These are phyloP conservation scores for Tricharina praecox DNA, from an alignment of 495 filamentous ascomycete species.

Conservation along the genomic window DNA sequence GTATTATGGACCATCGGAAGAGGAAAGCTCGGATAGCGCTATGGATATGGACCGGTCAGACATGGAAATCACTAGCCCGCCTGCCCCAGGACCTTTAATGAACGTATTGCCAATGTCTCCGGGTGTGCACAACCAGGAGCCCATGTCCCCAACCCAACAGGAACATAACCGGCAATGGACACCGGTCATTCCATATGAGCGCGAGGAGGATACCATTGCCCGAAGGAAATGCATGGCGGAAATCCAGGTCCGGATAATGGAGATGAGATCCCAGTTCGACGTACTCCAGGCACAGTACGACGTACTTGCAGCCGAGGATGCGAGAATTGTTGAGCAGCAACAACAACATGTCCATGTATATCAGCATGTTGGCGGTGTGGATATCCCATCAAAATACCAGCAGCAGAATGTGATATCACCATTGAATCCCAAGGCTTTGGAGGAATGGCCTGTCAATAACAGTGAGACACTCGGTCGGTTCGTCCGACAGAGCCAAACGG, in stretches of 20 bases:
- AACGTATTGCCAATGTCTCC: background rate
- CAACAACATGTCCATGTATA: too few relatives aligned
- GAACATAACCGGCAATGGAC: background rate
- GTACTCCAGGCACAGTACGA: background rate
- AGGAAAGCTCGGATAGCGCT: background rate
- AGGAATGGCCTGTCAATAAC: background rate
- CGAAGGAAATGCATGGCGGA: background rate
- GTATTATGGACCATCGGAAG: slow-evolving; percentile 3
- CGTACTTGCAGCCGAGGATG: background rate
- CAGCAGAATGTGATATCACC: too few relatives aligned
- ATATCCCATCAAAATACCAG: too few relatives aligned
- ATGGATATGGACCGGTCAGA: slow-evolving; percentile 5
- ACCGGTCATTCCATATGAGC: background rate
- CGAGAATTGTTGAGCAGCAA: too few relatives aligned
- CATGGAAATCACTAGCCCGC: background rate
- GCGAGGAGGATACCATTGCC: background rate
- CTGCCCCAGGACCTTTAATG: background rate
- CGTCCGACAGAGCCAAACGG: background rate
- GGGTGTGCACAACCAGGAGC: background rate
- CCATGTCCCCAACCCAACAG: background rate
- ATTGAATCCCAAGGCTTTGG: background rate
- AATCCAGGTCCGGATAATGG: background rate
- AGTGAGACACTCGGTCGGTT: background rate
- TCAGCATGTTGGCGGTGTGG: too few relatives aligned
- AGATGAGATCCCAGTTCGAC: background rate